Conservation (phyloP, 2,329 filamentous ascomycete species). For the Sporothrix humicola region DNA sequence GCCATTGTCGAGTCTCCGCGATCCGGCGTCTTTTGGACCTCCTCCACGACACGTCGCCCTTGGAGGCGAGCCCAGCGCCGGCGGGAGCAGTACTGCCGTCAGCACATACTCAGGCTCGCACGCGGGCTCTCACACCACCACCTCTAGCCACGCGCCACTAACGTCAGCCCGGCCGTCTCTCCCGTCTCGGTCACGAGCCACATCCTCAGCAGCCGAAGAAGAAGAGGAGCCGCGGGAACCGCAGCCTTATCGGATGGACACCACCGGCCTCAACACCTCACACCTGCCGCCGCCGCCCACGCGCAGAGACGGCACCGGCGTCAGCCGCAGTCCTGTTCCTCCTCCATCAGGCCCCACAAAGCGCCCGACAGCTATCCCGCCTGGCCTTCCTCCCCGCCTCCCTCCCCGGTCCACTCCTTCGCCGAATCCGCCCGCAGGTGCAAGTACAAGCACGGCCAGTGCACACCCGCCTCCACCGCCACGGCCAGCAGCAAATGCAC, state of each 20-base stretch:
- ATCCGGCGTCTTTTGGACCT: constrained; percentile 78
- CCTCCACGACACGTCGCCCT: constrained; percentile 69
- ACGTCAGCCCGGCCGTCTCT: constrained; percentile 15
- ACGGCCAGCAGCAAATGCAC: constrained; percentile 5
- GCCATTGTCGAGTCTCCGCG: constrained; percentile 73
- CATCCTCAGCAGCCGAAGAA: constrained; percentile 38
- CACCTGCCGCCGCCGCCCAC: constrained; percentile 74
- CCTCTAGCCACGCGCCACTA: constrained; percentile 29
- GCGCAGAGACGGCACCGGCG: constrained; percentile 53
- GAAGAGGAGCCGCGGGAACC: constrained; percentile 55
- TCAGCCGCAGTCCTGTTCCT: constrained; percentile 43
- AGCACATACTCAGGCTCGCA: constrained; percentile 46
- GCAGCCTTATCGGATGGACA: constrained; percentile 71
- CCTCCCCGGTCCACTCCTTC: constrained; percentile 37
- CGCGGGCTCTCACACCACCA: background rate
- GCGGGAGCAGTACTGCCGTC: constrained; percentile 38
- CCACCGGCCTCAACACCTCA: constrained; percentile 71
- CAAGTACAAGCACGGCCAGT: background rate
- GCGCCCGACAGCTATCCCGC: constrained; percentile 24
- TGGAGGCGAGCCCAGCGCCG: constrained; percentile 36
- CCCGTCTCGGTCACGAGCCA: constrained; percentile 29
- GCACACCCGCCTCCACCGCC: constrained; percentile 40
- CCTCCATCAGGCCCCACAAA: constrained; percentile 38
- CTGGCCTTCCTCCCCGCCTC: constrained; percentile 37
- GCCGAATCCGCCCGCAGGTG: background rate